Conservation (phyloP, 306 rosid genomes). For the Geum urbanum region DNA sequence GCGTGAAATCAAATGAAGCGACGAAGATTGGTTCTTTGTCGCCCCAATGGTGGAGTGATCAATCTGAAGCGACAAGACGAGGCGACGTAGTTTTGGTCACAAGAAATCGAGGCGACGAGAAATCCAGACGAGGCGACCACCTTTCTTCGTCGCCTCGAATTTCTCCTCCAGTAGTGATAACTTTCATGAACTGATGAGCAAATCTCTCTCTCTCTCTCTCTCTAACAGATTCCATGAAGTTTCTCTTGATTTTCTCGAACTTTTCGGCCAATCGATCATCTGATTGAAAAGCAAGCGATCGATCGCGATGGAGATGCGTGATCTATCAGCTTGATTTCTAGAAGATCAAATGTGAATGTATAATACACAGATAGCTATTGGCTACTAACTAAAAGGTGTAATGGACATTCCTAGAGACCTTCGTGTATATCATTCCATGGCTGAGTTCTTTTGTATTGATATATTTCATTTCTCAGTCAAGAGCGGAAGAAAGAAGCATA, state of each 20-base stretch:
- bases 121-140: too few species aligned
- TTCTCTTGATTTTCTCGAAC: neutral
- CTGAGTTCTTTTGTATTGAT: neutral
- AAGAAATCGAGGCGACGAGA: too few species aligned
- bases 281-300: neutral
- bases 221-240: neutral
- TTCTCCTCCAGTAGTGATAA: too few species aligned
- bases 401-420: neutral
- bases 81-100: too few species aligned
- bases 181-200: neutral
- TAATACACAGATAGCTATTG: too few species aligned
- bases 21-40: too few species aligned
- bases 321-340: neutral
- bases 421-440: neutral
- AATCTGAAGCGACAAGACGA: too few species aligned
- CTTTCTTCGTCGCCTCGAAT: too few species aligned
- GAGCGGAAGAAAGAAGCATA: neutral
- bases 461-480: neutral
- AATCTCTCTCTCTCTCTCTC: neutral
- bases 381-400: neutral
- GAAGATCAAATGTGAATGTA: too few species aligned
- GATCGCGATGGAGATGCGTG: neutral
- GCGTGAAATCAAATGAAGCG: too few species aligned
- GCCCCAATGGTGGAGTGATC: too few species aligned
- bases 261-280: neutral